Evolutionary conservation across 805 yeast genomes (phyloP).

Genomic region (Candida dajiaensis): DNA sequence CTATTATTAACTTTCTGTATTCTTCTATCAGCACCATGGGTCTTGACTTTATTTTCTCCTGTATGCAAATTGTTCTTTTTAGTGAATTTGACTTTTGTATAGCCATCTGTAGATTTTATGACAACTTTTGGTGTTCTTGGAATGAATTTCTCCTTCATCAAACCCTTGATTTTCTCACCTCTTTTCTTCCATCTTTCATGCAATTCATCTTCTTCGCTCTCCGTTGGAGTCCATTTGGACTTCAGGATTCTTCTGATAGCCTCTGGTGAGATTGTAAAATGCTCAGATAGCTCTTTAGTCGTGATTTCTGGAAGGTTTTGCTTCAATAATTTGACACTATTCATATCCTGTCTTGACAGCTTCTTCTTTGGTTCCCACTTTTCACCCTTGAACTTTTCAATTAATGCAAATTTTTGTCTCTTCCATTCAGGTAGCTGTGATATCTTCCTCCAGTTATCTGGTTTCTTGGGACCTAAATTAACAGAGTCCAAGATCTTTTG

Average conservation of each 20-base stretch:
- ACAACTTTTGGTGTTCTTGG: constrained; percentile 6
- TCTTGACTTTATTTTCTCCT: neutral
- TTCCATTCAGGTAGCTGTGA: constrained; percentile 58
- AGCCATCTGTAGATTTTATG: constrained; percentile 7
- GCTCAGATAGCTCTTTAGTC: constrained; percentile 51
- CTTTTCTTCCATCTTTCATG: constrained; percentile 49
- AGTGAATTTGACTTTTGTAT: constrained; percentile 5
- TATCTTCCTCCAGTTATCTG: constrained; percentile 40
- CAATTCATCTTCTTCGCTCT: constrained; percentile 42
- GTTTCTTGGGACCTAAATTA: constrained; percentile 28
- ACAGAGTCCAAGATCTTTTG: constrained; percentile 12
- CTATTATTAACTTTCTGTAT: constrained; percentile 6
- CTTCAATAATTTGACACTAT: constrained; percentile 53
- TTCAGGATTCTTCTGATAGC: constrained; percentile 74
- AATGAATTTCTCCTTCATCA: constrained; percentile 4
- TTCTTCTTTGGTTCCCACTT: constrained; percentile 65
- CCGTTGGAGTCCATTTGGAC: constrained; percentile 68
- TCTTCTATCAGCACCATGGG: constrained; percentile 8
- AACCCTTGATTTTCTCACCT: constrained; percentile 31
- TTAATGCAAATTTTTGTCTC: constrained; percentile 57
- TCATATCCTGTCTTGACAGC: constrained; percentile 65
- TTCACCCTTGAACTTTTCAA: constrained; percentile 51
- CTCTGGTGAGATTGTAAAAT: constrained; percentile 72
- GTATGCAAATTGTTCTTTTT: constrained; percentile 2
- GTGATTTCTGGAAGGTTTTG: constrained; percentile 53